phyloP scores from a whole-genome alignment of 1,284 basidiomycete species.

The Caloboletus inedulis region DNA sequence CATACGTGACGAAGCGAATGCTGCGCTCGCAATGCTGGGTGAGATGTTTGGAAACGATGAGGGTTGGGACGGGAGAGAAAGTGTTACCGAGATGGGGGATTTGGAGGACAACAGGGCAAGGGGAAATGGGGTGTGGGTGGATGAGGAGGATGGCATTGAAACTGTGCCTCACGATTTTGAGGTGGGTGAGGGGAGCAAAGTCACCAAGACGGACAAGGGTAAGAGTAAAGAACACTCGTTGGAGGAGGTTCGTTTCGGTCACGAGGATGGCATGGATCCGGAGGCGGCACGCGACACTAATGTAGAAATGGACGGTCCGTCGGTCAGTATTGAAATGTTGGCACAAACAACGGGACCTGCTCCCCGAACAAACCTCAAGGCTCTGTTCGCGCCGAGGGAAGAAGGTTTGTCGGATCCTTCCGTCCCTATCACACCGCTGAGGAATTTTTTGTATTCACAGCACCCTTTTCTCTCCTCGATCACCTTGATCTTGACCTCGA shows the following conservation, averaged over 20 bases:
- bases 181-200: not conserved
- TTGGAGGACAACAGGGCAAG: constrained; percentile 22
- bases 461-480: constrained; percentile 62
- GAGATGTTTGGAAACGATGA: constrained; percentile 49
- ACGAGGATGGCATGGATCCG: not conserved
- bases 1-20: constrained; percentile 44
- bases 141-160: constrained; percentile 12
- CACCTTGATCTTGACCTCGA: constrained; percentile 64
- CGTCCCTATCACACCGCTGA: not conserved
- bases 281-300: not conserved
- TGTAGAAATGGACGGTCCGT: constrained; percentile 15
- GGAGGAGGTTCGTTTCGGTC: constrained; percentile 10
- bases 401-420: constrained; percentile 43
- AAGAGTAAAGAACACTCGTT: constrained; percentile 1
- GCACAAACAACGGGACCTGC: constrained; percentile 3
- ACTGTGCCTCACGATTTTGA: constrained; percentile 11
- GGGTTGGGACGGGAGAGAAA: constrained; percentile 54
- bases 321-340: not conserved
- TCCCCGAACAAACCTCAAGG: constrained; percentile 47
- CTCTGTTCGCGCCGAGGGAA: constrained; percentile 65
- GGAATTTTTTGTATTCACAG: constrained; percentile 19
- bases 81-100: constrained; percentile 51
- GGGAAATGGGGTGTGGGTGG: not conserved
- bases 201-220: not conserved
- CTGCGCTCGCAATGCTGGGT: constrained; percentile 47